Base-by-base conservation (phyloP, 805 yeast genomes). In the Barnettozyma sp. region DNA sequence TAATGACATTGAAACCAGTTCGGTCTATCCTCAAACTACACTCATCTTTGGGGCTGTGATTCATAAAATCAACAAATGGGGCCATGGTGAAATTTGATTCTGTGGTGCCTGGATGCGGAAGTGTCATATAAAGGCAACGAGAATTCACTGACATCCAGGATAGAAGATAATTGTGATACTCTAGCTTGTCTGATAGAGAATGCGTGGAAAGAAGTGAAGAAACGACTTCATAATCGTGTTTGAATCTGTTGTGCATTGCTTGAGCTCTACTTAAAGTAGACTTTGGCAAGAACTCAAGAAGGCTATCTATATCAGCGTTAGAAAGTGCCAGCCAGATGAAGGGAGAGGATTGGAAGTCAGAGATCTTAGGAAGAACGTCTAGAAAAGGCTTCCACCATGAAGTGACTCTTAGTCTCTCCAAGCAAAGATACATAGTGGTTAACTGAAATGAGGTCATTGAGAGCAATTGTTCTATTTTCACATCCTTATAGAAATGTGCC, bases 141-240 rank as follows among this genome's bases (percentile, higher is more conserved):
- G 97, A 81, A 54, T 92, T 90, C 38, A 88, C 83, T 49, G 90
- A 78, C 49, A 83, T 67, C 94, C 95, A 90, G 0, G 82, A 74
- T 73, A 85, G 76, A 9, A 78, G 49, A 45, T 70, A 79, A 4
- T 36, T 36, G 6, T 34, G 35, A 13, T 31, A 36, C 1, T 37
- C 21, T 4, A 49, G 13, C 5, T 26, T 7, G 2, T 24, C 9
- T 1, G 14, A 4, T 13, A 26, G 7, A 7, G 25, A 9, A 22
- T 40, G 28, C 11, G n/a, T n/a, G 7, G 36, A 20, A 5, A 58
- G 26, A 2, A 56, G 19, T 0, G 54, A 43, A 0, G 22, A 18
- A 1, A 75, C 70, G 0, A 48, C 49, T 0, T 50, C 35, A 50
- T 61, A 70, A 15, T 38, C 41, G 7, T 22, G 14, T 15, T 24